Evolutionary conservation across 2,329 filamentous ascomycete species (phyloP), one percentile per base, ranked within the genome.

Genomic region (Nemania abortiva): DNA sequence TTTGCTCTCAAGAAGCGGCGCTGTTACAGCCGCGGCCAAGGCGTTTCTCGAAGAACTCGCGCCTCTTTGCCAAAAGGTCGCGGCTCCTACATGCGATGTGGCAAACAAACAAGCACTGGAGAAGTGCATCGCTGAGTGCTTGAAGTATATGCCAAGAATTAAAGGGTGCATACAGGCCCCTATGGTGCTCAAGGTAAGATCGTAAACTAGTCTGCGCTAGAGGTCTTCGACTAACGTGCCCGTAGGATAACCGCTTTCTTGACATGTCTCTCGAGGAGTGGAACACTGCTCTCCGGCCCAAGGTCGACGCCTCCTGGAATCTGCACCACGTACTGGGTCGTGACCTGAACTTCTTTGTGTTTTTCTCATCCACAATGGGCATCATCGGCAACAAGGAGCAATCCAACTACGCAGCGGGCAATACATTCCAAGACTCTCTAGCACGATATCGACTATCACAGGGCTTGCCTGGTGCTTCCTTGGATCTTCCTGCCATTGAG

Each of bases 141-240:
- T 47, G 62, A 68, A 68, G 37, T 73, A 70, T 57, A 79, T 68
- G 80, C 81, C 6, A 74, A 83, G 27, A 69, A 78, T 66, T 80
- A 83, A 37, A 74, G 84, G 56, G 66, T 85, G 31, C 81, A 84
- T 86, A 11, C 83, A 85, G 63, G 76, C 76, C 6, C 79, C 83
- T 1, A 83, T 84, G 82, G 81, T 82, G 15, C 70, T 81, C 1
- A 66, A 73, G 66, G 74, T 77, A 74, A 34, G 65, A 42, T n/a
- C 18, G 15, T 24, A 1, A 27, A 31, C 13, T 13, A 6, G 6
- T 29, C 29, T n/a, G 13, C 37, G 15, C 20, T 22, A 27, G 20
- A 18, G 1, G 13, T 18, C 24, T 18, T 47, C 13, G 18, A 45
- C 59, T 62, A 58, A 64, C 47, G 11, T 10, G 45, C 20, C 20